Evolutionary conservation across 2,329 filamentous ascomycete species (phyloP).

Genomic region (Moelleriella libera): DNA sequence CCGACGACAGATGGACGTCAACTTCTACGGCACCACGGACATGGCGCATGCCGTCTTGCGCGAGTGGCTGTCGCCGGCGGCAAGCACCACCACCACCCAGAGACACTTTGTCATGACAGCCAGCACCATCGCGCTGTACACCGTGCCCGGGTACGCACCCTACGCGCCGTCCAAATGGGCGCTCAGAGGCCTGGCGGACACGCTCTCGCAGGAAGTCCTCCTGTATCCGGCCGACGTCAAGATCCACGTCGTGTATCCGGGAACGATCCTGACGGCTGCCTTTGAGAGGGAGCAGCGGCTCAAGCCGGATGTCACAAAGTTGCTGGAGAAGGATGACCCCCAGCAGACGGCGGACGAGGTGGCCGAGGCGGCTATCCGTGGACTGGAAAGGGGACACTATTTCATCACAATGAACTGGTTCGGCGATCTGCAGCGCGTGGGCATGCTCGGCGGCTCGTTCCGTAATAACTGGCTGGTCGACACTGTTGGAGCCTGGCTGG

Average conservation of each 20-base stretch:
- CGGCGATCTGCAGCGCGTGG: conserved; percentile 56
- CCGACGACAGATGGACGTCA: conserved; percentile 75
- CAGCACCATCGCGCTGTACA: conserved; percentile 60
- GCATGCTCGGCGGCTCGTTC: conserved; percentile 36
- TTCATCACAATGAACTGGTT: conserved; percentile 64
- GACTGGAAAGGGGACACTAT: conserved; percentile 69
- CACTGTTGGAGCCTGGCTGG: conserved; percentile 38
- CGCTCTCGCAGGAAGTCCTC: conserved; percentile 67
- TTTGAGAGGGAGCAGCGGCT: conserved; percentile 59
- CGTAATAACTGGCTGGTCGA: conserved; percentile 48
- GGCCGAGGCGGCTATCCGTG: conserved; percentile 53
- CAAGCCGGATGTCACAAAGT: conserved; percentile 69
- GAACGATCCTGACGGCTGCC: conserved; percentile 67
- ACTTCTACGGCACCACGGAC: conserved; percentile 79
- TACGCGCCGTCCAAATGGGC: conserved; percentile 82
- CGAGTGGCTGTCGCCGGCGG: conserved; percentile 51
- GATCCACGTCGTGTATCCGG: conserved; percentile 72
- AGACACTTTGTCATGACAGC: conserved; percentile 83
- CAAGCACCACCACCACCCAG: conserved; percentile 30
- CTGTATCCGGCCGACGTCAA: conserved; percentile 76
- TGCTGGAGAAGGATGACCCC: conserved; percentile 72
- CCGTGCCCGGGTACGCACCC: conserved; percentile 66
- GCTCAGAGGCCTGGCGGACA: conserved; percentile 69
- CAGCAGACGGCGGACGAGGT: conserved; percentile 67
- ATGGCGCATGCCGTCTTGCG: conserved; percentile 69